Evolutionary conservation across 2,329 filamentous ascomycete species (phyloP).

Genomic region (Paramyrothecium roridum): DNA sequence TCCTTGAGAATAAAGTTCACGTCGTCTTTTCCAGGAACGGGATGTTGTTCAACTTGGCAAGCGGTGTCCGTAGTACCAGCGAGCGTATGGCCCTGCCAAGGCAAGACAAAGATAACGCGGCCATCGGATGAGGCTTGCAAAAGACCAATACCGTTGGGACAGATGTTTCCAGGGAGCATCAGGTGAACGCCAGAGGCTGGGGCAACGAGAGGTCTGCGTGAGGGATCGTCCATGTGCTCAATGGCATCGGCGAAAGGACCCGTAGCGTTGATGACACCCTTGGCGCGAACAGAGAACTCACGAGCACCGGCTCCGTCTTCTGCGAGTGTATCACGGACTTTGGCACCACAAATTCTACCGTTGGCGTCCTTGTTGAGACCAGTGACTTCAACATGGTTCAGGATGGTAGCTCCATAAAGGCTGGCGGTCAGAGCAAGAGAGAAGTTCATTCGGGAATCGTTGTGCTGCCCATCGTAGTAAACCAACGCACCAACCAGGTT

Average conservation of each 20-base stretch:
- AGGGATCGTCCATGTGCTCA: slow-evolving; percentile 74
- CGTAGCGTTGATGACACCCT: slow-evolving; percentile 80
- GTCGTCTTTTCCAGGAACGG: slow-evolving; percentile 71
- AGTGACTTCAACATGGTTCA: slow-evolving; percentile 80
- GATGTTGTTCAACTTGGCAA: slow-evolving; percentile 64
- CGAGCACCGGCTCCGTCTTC: slow-evolving; percentile 52
- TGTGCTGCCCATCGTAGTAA: slow-evolving; percentile 85
- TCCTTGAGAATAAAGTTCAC: slow-evolving; percentile 81
- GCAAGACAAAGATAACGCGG: slow-evolving; percentile 84
- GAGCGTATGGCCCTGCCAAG: slow-evolving; percentile 84
- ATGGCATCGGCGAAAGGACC: slow-evolving; percentile 79
- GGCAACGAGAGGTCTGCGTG: slow-evolving; percentile 68
- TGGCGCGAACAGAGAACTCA: slow-evolving; percentile 70
- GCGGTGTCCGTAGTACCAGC: slow-evolving; percentile 79
- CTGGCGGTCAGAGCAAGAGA: slow-evolving; percentile 78
- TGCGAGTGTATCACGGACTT: slow-evolving; percentile 54
- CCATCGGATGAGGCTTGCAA: slow-evolving; percentile 84
- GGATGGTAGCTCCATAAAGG: slow-evolving; percentile 74
- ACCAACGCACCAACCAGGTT: slow-evolving; percentile 74
- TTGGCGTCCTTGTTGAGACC: slow-evolving; percentile 66
- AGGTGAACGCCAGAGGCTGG: slow-evolving; percentile 82
- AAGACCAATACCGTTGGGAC: slow-evolving; percentile 76
- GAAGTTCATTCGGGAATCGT: slow-evolving; percentile 85
- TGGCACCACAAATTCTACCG: slow-evolving; percentile 68
- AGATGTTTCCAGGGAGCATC: slow-evolving; percentile 75